A percentile compares a stretch with the other conserved stretches of the same genome.
phyloP scores from a whole-genome alignment of 805 yeast genomes.

The Starmera caribaea region DNA sequence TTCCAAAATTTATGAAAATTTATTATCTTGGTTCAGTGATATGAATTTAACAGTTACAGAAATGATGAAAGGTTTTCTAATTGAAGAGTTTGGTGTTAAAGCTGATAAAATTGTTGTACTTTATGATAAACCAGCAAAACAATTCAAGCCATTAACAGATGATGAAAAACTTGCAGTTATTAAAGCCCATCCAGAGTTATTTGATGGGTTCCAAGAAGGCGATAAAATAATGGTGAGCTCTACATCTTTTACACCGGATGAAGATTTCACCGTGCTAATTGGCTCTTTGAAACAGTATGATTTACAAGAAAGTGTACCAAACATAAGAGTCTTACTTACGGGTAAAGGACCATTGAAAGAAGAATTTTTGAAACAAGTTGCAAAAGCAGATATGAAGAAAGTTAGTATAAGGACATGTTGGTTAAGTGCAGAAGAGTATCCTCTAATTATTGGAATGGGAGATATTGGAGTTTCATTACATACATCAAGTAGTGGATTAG shows the following conservation, averaged over 20 bases:
- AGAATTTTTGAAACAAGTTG: constrained; percentile 39
- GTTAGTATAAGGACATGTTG: constrained; percentile 60
- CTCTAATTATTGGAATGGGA: constrained; percentile 60
- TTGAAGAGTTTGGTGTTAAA: constrained; percentile 42
- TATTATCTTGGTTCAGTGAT: constrained; percentile 54
- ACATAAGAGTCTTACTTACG: constrained; percentile 69
- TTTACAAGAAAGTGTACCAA: constrained; percentile 27
- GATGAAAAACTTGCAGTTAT: constrained; percentile 23
- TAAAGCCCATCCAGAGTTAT: constrained; percentile 23
- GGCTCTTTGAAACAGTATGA: constrained; percentile 52
- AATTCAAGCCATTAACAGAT: constrained; percentile 42
- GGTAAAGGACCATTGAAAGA: constrained; percentile 87
- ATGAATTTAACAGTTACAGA: constrained; percentile 75
- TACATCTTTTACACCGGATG: constrained; percentile 95
- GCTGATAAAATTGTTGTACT: constrained; percentile 46
- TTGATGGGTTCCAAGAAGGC: constrained; percentile 23
- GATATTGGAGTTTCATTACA: constrained; percentile 89
- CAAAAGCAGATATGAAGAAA: constrained; percentile 32
- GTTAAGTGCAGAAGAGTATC: constrained; percentile 75
- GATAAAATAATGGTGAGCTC: constrained; percentile 74
- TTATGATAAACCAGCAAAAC: constrained; percentile 78
- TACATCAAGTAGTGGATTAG: constrained; percentile 85
- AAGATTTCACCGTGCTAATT: constrained; percentile 64
- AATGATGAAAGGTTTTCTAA: constrained; percentile 55
- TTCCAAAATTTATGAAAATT: constrained; percentile 52